Conservation (phyloP, 2,329 filamentous ascomycete genomes). For the Botrytis fabae region DNA sequence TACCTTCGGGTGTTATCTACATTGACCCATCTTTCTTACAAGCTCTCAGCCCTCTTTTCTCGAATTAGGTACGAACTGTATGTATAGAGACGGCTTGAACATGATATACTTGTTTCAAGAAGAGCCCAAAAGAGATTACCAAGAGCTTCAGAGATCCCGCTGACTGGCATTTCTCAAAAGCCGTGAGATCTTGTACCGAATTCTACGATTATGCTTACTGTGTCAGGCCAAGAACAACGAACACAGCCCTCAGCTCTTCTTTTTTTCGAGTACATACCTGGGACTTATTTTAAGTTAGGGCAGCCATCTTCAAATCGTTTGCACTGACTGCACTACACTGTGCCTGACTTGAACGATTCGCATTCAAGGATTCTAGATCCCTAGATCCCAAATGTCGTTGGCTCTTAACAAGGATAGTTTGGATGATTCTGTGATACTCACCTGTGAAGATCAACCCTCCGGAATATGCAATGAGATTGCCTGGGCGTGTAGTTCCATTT, state of each 20-base stretch:
- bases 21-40: background rate
- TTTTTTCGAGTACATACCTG: too few relatives aligned
- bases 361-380: constrained; percentile 23
- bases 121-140: background rate
- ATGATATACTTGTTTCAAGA: constrained; percentile 6
- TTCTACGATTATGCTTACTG: constrained; percentile 18
- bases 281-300: constrained; percentile 8
- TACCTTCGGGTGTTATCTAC: constrained; percentile 7
- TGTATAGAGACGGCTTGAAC: background rate
- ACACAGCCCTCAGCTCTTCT: constrained; percentile 22
- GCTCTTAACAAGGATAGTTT: constrained; percentile 14
- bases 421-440: constrained; percentile 4
- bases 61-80: background rate
- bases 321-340: constrained; percentile 13
- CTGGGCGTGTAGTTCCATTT: background rate
- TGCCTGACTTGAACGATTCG: constrained; percentile 22
- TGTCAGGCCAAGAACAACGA: constrained; percentile 18
- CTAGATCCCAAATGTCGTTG: constrained; percentile 20
- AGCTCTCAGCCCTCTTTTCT: background rate
- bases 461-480: background rate
- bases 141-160: background rate
- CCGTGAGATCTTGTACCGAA: constrained; percentile 14
- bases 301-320: background rate
- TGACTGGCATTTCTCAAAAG: constrained; percentile 6
- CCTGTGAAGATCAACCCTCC: background rate